phyloP scores from a whole-genome alignment of 2,329 filamentous ascomycete species.

The Stenocarpella maydis region DNA sequence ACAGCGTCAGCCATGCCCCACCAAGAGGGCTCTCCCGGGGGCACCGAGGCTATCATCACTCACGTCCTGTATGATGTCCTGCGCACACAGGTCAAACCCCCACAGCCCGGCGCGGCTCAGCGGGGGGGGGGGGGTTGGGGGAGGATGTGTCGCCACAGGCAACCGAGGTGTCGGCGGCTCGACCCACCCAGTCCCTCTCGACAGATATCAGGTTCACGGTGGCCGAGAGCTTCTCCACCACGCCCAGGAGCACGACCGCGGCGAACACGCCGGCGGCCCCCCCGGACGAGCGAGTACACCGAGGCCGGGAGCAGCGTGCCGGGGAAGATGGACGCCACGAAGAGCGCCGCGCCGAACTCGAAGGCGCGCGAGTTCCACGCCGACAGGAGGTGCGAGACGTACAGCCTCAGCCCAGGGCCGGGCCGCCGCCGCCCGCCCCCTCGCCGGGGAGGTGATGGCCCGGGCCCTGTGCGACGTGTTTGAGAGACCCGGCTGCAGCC shows the following conservation, averaged over 20 bases:
- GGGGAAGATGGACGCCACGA: constrained; percentile 63
- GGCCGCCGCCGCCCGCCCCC: neutral
- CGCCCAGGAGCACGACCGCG: constrained; percentile 61
- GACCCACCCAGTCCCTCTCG: constrained; percentile 72
- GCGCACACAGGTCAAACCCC: constrained; percentile 68
- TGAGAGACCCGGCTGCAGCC: too few relatives aligned
- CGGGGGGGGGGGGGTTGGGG: too few relatives aligned
- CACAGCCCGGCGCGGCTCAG: constrained; percentile 68
- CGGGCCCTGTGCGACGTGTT: neutral
- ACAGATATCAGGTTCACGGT: constrained; percentile 71
- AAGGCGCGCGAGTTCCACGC: constrained; percentile 72
- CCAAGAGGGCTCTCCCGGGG: neutral
- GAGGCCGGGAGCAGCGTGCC: constrained; percentile 71
- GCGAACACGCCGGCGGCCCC: constrained; percentile 46
- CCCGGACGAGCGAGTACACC: constrained; percentile 71
- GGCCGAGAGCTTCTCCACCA: constrained; percentile 72
- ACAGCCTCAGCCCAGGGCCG: constrained; percentile 50
- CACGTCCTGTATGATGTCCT: constrained; percentile 69
- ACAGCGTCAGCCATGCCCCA: neutral
- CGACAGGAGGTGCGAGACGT: constrained; percentile 67
- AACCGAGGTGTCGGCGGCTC: too few relatives aligned
- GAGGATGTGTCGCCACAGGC: too few relatives aligned
- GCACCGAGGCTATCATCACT: constrained; percentile 31
- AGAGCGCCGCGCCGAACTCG: constrained; percentile 69
- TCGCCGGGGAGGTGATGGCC: constrained; percentile 20